phyloP scores from a whole-genome alignment of 371 early-diverging fungal species.

The Quaeritorhiza haematococci region DNA sequence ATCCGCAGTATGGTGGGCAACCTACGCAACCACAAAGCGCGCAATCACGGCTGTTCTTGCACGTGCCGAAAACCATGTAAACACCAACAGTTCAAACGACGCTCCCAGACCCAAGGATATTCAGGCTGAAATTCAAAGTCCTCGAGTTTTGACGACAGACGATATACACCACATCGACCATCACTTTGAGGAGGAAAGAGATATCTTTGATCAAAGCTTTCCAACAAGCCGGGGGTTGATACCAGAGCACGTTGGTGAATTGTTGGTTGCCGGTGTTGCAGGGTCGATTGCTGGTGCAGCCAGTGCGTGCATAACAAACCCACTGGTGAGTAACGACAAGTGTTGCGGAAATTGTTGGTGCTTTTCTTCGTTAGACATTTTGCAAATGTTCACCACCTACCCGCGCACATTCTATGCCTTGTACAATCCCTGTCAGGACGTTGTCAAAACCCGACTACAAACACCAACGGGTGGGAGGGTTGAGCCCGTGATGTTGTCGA shows the following conservation, averaged over 20 bases:
- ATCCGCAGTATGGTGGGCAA: slow-evolving; percentile 25
- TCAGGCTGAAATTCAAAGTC: no score
- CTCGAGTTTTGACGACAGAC: background rate
- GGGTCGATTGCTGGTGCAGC: slow-evolving; percentile 9
- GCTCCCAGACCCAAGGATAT: no score
- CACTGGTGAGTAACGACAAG: slow-evolving; percentile 6
- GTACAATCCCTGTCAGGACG: no score
- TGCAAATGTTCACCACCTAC: no score
- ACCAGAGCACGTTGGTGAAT: background rate
- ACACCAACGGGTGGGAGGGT: background rate
- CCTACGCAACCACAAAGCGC: slow-evolving; percentile 10
- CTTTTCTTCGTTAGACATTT: no score
- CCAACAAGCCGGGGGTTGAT: background rate
- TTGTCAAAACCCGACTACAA: slow-evolving; percentile 9
- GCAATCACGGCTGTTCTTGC: no score
- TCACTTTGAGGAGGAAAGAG: no score
- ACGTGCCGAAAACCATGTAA: no score
- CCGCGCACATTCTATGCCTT: no score
- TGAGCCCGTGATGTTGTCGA: background rate
- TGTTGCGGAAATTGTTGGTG: no score
- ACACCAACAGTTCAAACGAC: background rate
- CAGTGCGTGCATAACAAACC: slow-evolving; percentile 9
- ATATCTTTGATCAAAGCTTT: no score
- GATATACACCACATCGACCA: background rate
- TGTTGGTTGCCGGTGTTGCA: slow-evolving; percentile 1